phyloP scores from a whole-genome alignment of 495 filamentous ascomycete genomes.

The Melanomma pulvis-pyrius region DNA sequence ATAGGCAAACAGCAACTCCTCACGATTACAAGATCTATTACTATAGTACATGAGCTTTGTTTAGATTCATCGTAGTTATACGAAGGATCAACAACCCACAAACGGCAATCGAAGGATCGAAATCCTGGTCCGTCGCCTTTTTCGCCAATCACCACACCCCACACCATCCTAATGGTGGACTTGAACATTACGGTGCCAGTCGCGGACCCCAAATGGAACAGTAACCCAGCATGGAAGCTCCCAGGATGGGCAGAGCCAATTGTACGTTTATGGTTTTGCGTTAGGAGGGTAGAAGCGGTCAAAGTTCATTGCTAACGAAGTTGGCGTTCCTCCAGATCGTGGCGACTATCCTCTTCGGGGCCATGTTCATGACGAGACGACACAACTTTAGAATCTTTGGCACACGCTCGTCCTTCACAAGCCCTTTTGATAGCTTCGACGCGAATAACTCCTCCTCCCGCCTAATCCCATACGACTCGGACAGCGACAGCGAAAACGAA shows the following conservation, averaged over 20 bases:
- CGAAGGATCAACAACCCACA: background rate
- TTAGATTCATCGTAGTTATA: background rate
- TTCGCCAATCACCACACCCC: background rate
- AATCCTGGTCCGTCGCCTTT: slow-evolving; percentile 7
- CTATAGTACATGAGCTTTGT: background rate
- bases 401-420: slow-evolving; percentile 35
- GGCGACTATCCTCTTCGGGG: slow-evolving; percentile 58
- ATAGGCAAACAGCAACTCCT: background rate
- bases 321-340: slow-evolving; percentile 53
- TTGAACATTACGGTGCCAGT: slow-evolving; percentile 11
- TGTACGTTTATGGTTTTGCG: slow-evolving; percentile 48
- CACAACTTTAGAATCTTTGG: slow-evolving; percentile 53
- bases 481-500: slow-evolving; percentile 42
- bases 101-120: background rate
- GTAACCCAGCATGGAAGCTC: slow-evolving; percentile 53
- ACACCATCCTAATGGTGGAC: too few relatives aligned
- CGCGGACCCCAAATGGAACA: slow-evolving; percentile 43
- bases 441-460: slow-evolving; percentile 49
- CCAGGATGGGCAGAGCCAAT: slow-evolving; percentile 63
- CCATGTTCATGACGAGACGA: slow-evolving; percentile 60
- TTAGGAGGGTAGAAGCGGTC: too few relatives aligned
- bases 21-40: background rate
- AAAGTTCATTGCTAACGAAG: background rate
- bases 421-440: slow-evolving; percentile 45
- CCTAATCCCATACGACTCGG: slow-evolving; percentile 43